A percentile compares a stretch with the other conserved stretches of the same genome.
phyloP scores from a whole-genome alignment of 768 basidiomycete genomes.

The Pleurotus salmoneostramineus region DNA sequence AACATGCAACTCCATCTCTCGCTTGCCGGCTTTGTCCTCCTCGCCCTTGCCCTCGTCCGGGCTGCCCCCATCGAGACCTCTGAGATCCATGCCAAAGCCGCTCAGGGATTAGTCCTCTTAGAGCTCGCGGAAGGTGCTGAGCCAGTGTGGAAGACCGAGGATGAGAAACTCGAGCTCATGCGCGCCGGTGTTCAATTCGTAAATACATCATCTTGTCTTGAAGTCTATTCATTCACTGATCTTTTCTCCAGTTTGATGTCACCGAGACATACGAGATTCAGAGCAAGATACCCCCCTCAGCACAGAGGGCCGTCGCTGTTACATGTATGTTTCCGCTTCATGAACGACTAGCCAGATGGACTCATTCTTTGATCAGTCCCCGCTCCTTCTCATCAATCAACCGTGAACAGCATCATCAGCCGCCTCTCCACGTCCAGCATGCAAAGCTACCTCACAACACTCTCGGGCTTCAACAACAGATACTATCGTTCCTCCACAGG shows the following conservation, averaged over 20 bases:
- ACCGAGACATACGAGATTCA: conserved; percentile 34
- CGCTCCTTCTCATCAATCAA: conserved; percentile 25
- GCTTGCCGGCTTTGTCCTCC: conserved; percentile 13
- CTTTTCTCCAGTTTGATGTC: conserved; percentile 30
- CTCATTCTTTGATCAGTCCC: conserved; percentile 17
- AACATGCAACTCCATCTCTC: conserved; percentile 15
- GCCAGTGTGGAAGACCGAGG: conserved; percentile 38
- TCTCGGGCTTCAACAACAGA: conserved; percentile 38
- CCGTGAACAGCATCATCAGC: conserved; percentile 21
- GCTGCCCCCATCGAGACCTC: conserved; percentile 26
- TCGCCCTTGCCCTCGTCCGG: conserved; percentile 19
- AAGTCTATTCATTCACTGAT: background rate
- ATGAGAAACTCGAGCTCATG: conserved; percentile 30
- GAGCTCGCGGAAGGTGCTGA: conserved; percentile 30
- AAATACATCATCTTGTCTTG: conserved; percentile 6
- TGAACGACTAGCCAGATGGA: background rate
- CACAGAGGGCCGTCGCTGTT: conserved; percentile 15
- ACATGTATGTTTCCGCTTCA: conserved; percentile 21
- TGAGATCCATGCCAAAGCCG: conserved; percentile 29
- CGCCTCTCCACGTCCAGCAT: conserved; percentile 28
- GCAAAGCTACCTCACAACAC: conserved; percentile 27
- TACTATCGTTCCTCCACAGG: conserved; percentile 37
- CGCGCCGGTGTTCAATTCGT: conserved; percentile 31
- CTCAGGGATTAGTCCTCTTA: conserved; percentile 30
- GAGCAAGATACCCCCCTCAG: conserved; percentile 15